phyloP scores from a whole-genome alignment of 441 rosid species.

The Gossypium schwendimanii region DNA sequence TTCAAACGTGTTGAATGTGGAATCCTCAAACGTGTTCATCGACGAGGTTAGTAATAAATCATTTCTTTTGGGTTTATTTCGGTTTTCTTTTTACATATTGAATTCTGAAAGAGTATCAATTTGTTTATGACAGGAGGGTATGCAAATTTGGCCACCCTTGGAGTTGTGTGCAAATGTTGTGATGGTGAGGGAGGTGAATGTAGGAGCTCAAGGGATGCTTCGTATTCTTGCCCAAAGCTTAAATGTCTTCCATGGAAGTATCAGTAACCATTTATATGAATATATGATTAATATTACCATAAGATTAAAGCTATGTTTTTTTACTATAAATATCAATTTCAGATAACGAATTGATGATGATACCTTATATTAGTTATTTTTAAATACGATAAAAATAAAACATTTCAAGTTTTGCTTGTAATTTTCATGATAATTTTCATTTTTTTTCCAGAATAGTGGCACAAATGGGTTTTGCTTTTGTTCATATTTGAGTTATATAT shows the following conservation, averaged over 20 bases:
- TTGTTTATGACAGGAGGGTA: conserved; percentile 14
- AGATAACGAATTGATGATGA: too few species aligned
- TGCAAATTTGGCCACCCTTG: conserved; percentile 23
- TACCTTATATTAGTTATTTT: too few species aligned
- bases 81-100: neutral
- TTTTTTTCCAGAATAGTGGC: neutral
- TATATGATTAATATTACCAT: neutral
- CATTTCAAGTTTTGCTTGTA: neutral
- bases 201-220: conserved; percentile 25
- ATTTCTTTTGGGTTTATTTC: neutral
- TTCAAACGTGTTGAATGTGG: neutral
- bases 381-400: too few species aligned
- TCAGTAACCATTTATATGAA: neutral
- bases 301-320: too few species aligned
- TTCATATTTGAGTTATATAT: too few species aligned
- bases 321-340: too few species aligned
- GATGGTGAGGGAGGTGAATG: conserved; percentile 34
- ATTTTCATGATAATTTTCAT: neutral
- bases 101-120: neutral
- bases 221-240: conserved; percentile 26
- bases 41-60: neutral
- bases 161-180: conserved; percentile 43
- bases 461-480: neutral
- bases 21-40: conserved; percentile 1
- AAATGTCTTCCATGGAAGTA: conserved; percentile 39